These are phyloP conservation scores for Sphaerosporella brunnea DNA, from an alignment of 495 filamentous ascomycete species.

Conservation along the genomic window DNA sequence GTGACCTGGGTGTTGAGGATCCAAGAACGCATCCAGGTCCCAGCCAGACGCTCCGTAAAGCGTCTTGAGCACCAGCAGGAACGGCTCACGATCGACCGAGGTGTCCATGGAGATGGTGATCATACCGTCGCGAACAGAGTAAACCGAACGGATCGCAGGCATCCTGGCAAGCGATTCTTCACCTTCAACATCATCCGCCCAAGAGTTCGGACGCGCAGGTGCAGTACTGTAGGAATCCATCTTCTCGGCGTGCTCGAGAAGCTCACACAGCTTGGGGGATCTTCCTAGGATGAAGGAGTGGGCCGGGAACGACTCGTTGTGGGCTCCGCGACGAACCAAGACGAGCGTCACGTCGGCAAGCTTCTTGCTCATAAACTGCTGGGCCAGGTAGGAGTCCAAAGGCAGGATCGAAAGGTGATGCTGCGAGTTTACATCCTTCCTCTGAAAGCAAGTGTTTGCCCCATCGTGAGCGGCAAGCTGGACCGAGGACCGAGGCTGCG, in stretches of 20 bases:
- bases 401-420: not conserved
- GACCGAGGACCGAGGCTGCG: no score
- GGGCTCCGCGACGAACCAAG: not conserved
- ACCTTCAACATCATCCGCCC: slow-evolving; percentile 15
- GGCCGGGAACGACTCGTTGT: slow-evolving; percentile 7
- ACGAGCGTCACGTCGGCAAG: slow-evolving; percentile 18
- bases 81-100: slow-evolving; percentile 15
- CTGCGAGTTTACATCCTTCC: not conserved
- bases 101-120: not conserved
- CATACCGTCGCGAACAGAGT: not conserved
- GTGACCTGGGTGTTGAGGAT: slow-evolving; percentile 19
- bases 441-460: not conserved
- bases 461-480: not conserved
- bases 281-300: slow-evolving; percentile 21
- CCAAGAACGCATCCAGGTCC: slow-evolving; percentile 23
- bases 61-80: slow-evolving; percentile 17
- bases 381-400: slow-evolving; percentile 15
- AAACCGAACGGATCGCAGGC: not conserved
- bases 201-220: slow-evolving; percentile 6
- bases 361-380: slow-evolving; percentile 17
- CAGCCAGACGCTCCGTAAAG: slow-evolving; percentile 21
- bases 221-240: not conserved
- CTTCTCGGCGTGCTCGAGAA: slow-evolving; percentile 10
- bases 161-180: not conserved
- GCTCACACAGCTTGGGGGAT: slow-evolving; percentile 13